Conservation (phyloP, 2,329 filamentous ascomycete species). For the Podosphaera xanthii region DNA sequence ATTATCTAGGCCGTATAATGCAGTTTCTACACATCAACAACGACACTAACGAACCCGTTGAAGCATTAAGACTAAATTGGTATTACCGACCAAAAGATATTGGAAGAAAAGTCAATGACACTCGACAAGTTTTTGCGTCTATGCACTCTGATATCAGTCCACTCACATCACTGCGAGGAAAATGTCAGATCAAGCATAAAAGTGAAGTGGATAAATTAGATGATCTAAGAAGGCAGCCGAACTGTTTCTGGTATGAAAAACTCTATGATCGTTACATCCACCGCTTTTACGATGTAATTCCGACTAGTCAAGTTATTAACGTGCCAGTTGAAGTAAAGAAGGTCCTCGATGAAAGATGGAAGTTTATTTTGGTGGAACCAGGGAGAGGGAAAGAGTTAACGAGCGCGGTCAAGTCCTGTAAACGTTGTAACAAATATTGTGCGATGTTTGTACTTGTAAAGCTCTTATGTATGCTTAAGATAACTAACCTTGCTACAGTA, state of each 20-base stretch:
- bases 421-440: conserved; percentile 75
- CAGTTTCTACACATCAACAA: conserved; percentile 78
- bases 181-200: conserved; percentile 75
- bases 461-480: no score
- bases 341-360: conserved; percentile 89
- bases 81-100: conserved; percentile 95
- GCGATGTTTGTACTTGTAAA: conserved; percentile 44
- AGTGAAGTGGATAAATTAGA: conserved; percentile 68
- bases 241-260: conserved; percentile 93
- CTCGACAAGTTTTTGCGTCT: conserved; percentile 74
- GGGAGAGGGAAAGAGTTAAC: conserved; percentile 87
- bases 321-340: conserved; percentile 89
- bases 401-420: conserved; percentile 87
- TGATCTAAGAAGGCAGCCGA: conserved; percentile 59
- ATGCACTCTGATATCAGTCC: conserved; percentile 98
- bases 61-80: conserved; percentile 88
- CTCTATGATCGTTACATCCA: conserved; percentile 97
- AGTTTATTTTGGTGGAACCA: conserved; percentile 82
- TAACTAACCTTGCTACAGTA: conserved; percentile 25
- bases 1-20: conserved; percentile 96
- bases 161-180: conserved; percentile 74
- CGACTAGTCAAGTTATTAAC: conserved; percentile 80
- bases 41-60: conserved; percentile 48
- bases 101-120: conserved; percentile 75
- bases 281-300: conserved; percentile 91